Evolutionary conservation across 1,284 basidiomycete species (phyloP), one percentile per base, ranked within the genome.

Genomic region (Moniliella sp.): DNA sequence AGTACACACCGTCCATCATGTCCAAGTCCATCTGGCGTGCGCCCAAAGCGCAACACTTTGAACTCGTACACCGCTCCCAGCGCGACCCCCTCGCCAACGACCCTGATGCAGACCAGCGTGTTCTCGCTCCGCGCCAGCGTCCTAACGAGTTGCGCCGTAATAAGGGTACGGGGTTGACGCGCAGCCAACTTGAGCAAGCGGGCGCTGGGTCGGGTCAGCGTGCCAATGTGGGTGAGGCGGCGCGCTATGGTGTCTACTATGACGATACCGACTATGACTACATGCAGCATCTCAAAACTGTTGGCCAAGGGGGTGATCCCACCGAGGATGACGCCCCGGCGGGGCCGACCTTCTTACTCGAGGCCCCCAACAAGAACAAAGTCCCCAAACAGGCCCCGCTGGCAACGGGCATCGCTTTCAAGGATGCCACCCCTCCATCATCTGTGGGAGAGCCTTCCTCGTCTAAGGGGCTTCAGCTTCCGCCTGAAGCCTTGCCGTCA

Each of bases 261-360:
- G 86, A 97, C 64, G 88, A 99, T 56, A 80, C 81, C n/a, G 71
- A 81, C 35, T 99, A 99, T 66, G 81, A 99, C 62, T 99, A 99
- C 66, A 88, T 94, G 81, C 78, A 88, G 63, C 91, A 99, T 64
- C 69, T 99, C 8, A 7, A n/a, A n/a, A 7, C 21, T 23, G n/a
- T 23, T 23, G 21, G 21, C 21, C 8, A 7, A 7, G 21, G 21
- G n/a, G 21, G 21, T 7, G 21, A 23, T 23, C 8, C 7, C 7
- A n/a, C 7, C 7, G 8, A 23, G n/a, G 21, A 23, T 23, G 21
- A 23, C 21, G 21, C 21, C 21, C n/a, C n/a, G n/a, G n/a, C n/a
- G n/a, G n/a, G n/a, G n/a, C n/a, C n/a, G n/a, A n/a, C n/a, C n/a
- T 7, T 23, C 21, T n/a, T 23, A n/a, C 21, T 23, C 8, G 8